Evolutionary conservation across 306 rosid species (phyloP), one percentile per base, ranked within the genome.

Genomic region (Mucuna pruriens): DNA sequence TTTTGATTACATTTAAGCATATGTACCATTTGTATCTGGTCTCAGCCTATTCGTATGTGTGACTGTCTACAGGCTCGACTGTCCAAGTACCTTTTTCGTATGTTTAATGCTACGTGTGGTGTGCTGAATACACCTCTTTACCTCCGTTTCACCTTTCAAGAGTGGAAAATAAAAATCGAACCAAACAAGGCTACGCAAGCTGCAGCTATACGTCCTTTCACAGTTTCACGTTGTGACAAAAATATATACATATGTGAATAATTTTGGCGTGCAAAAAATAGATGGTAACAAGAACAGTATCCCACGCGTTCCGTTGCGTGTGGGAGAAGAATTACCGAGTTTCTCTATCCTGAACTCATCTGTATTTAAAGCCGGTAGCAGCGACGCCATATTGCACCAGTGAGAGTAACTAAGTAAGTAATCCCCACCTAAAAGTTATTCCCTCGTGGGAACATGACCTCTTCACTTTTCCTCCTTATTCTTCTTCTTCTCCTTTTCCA

Each of bases 241-340:
- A 1, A 29, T 1, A 29, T 29, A 3, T 29, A 29, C 31, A 29
- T 1, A 29, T 29, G 31, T 29, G 31, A 29, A 29, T 29, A 1
- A 29, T 29, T 29, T 29, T 29, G 3, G 31, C 31, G 31, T 29
- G 31, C 31, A 29, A 29, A 31, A 19, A 55, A 54, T 6, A 10
- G 0, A 2, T 16, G 6, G 4, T 6, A 20, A 38, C 13, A 10
- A 70, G 66, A 36, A 36, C 4, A 61, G 38, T 4, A 61, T 10
- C 15, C 48, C 52, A 61, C 83, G 75, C 86, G 79, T 71, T 45
- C 11, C 33, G 25, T 77, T 62, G 79, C 83, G 83, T 39, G 83
- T 63, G 52, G 23, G 75, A 71, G 4, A 34, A 19, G 25, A 7
- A 38, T 40, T 16, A 33, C 2, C 0, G 15, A 22, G 33, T 12